A percentile compares a stretch with the other conserved stretches of the same genome.
Conservation (phyloP, 2,329 filamentous ascomycete species). For the Phoma sp. region DNA sequence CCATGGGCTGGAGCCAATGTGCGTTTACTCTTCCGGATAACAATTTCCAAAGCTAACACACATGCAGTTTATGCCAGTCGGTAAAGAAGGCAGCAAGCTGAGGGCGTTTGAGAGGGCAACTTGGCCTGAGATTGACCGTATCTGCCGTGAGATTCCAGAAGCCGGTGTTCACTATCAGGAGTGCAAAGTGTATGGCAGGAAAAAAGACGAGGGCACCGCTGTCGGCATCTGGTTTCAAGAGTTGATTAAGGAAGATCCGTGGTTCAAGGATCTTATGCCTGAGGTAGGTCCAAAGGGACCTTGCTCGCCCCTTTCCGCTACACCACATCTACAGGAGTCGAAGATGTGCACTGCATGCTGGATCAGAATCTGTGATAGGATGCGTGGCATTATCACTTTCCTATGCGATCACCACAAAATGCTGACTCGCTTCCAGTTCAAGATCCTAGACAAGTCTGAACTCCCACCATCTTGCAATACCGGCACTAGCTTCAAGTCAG, state of each 20-base stretch:
- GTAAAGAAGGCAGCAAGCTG: conserved; percentile 48
- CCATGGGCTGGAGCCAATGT: conserved; percentile 83
- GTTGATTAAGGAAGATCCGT: conserved; percentile 70
- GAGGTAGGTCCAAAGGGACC: conserved; percentile 65
- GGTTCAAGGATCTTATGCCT: conserved; percentile 74
- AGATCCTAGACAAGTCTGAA: conserved; percentile 60
- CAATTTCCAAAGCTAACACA: too few relatives aligned
- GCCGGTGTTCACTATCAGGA: conserved; percentile 79
- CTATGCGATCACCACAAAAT: background rate
- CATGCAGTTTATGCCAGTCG: conserved; percentile 62
- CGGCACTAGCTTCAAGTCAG: conserved; percentile 77
- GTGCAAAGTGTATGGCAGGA: conserved; percentile 64
- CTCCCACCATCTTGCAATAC: conserved; percentile 71
- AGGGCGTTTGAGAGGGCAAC: conserved; percentile 52
- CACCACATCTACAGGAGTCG: too few relatives aligned
- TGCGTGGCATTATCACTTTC: too few relatives aligned
- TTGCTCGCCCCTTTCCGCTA: background rate
- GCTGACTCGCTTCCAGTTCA: conserved; percentile 57
- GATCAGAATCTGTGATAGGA: too few relatives aligned
- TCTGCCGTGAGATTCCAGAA: conserved; percentile 69
- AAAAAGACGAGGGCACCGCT: conserved; percentile 65
- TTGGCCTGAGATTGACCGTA: conserved; percentile 52
- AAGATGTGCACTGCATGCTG: too few relatives aligned
- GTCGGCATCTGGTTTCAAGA: conserved; percentile 68
- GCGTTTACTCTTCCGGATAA: too few relatives aligned